Conservation (phyloP, 768 basidiomycete genomes). For the Sporobolomyces roseus region DNA sequence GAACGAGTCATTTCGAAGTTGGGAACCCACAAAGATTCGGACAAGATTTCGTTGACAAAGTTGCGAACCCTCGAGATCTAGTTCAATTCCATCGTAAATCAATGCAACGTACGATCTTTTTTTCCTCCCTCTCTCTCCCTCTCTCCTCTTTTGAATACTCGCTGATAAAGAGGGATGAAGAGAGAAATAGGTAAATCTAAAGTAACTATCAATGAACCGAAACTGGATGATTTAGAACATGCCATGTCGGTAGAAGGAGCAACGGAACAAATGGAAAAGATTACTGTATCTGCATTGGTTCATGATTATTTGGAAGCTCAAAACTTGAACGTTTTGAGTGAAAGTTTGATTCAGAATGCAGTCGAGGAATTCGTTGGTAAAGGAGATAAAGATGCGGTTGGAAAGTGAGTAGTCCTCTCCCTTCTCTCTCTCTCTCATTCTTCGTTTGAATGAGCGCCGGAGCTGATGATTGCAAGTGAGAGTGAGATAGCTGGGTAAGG, state of each 20-base stretch:
- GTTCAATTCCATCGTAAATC: constrained; percentile 84
- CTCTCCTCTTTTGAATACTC: background rate
- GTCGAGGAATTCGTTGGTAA: constrained; percentile 96
- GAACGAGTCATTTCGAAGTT: constrained; percentile 81
- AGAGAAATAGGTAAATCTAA: constrained; percentile 50
- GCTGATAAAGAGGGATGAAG: background rate
- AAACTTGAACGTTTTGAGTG: constrained; percentile 83
- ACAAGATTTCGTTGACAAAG: constrained; percentile 81
- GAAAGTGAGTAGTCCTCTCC: constrained; percentile 22
- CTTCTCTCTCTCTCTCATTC: background rate
- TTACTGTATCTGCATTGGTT: constrained; percentile 84
- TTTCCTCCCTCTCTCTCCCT: background rate
- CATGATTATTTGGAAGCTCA: constrained; percentile 87
- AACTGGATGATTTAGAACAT: constrained; percentile 63
- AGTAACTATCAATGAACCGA: constrained; percentile 69
- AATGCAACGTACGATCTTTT: constrained; percentile 47
- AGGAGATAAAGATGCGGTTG: constrained; percentile 87
- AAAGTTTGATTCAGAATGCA: constrained; percentile 86
- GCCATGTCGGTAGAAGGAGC: constrained; percentile 70
- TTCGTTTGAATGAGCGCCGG: background rate
- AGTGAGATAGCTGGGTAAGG: constrained; percentile 43
- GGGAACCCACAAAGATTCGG: constrained; percentile 96
- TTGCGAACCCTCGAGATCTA: constrained; percentile 92
- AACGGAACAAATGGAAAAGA: constrained; percentile 64
- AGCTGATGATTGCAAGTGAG: too few species aligned